phyloP scores from a whole-genome alignment of 225 moss, liverwort and hornwort species.

The Pleurozium schreberi region DNA sequence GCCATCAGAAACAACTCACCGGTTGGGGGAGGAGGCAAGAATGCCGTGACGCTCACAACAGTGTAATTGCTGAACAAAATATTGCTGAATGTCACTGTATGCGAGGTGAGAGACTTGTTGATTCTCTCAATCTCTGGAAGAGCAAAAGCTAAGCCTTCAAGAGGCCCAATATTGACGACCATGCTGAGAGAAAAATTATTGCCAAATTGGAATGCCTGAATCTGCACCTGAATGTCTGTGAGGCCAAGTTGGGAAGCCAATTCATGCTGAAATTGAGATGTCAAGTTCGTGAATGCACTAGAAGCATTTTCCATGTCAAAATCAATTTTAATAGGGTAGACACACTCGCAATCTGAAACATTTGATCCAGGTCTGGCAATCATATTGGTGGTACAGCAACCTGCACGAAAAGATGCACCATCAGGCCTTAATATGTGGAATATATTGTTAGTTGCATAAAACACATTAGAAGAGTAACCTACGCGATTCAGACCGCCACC shows the following conservation, averaged over 20 bases:
- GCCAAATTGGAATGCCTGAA: slow-evolving; percentile 70
- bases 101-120: slow-evolving; percentile 36
- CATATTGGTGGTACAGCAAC: slow-evolving; percentile 53
- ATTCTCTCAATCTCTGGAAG: slow-evolving; percentile 28
- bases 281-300: slow-evolving; percentile 74
- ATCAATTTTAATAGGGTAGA: slow-evolving; percentile 69
- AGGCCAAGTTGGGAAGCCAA: slow-evolving; percentile 65
- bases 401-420: slow-evolving; percentile 14
- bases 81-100: slow-evolving; percentile 50
- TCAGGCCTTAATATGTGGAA: background rate
- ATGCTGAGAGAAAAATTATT: slow-evolving; percentile 60
- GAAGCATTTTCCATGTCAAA: slow-evolving; percentile 73
- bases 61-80: slow-evolving; percentile 69
- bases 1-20: slow-evolving; percentile 34
- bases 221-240: slow-evolving; percentile 56
- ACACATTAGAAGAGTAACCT: background rate
- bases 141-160: slow-evolving; percentile 43
- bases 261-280: slow-evolving; percentile 67
- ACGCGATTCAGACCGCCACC: background rate
- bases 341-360: slow-evolving; percentile 62
- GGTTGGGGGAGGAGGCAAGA: slow-evolving; percentile 42
- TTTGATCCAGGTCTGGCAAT: slow-evolving; percentile 55
- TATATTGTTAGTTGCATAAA: background rate
- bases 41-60: slow-evolving; percentile 56
- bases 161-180: slow-evolving; percentile 64